Base-by-base conservation (phyloP, 2,329 filamentous ascomycete species). In the Xylaria sp. region DNA sequence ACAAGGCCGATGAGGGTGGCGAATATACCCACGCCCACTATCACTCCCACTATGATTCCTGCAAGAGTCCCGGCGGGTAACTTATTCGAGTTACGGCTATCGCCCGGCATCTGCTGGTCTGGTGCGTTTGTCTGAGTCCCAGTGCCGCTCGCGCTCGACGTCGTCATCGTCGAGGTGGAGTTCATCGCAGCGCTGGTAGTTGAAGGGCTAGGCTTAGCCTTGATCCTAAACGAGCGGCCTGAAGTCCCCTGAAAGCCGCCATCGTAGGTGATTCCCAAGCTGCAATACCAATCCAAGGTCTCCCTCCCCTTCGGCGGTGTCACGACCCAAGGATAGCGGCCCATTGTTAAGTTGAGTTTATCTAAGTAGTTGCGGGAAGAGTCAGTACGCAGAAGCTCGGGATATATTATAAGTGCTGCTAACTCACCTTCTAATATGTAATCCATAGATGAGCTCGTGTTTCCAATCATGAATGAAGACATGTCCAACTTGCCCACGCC, bases 261-360 rank as follows among this genome's bases (percentile, higher is more conserved):
- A 28, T 23, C 28, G 20, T 60, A 66, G 6, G 5, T 57, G 49
- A 66, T 66, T 2, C 23, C 49, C 6, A 66, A 7, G 1, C 49
- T 66, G 49, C 23, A 40, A n/a, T 60, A 61, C 63, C 63, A 66
- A 6, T 57, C 49, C 5, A 61, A n/a, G 2, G 57, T 44, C n/a
- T 40, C 54, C 2, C 36, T 23, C 2, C 31, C 51, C 17, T 53
- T 13, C 9, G 15, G 17, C 4, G 49, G 9, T 17, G 20, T 42
- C 49, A 66, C 63, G 15, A 57, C 33, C 63, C 58, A 66, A 0
- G 49, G 42, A 15, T 66, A 61, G 17, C 33, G n/a, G 9, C 40
- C 51, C 17, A 26, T 33, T 0, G 57, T 61, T 1, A 66, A n/a
- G 31, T 66, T 61, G 17, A 66, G 42, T 3, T 66, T 61, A 4